phyloP scores from a whole-genome alignment of 495 filamentous ascomycete genomes.

The Pseudevernia furfuracea region DNA sequence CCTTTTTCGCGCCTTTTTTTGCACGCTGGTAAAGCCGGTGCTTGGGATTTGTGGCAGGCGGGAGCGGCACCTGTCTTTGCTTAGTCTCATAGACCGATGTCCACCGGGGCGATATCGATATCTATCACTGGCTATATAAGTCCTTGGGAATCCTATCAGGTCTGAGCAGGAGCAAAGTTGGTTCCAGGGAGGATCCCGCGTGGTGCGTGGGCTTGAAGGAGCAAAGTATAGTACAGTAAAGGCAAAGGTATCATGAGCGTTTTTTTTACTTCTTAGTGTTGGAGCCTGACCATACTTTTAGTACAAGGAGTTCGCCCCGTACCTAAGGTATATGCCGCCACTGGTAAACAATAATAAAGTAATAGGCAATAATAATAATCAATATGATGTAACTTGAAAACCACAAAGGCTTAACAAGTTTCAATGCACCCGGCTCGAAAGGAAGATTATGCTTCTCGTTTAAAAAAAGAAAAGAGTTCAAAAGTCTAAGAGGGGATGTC shows the following conservation, averaged over 20 bases:
- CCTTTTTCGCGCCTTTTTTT: slow-evolving; percentile 25
- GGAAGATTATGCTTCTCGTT: neutral
- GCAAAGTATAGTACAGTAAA: neutral
- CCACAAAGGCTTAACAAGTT: no score
- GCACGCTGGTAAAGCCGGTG: slow-evolving; percentile 18
- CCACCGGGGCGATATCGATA: no score
- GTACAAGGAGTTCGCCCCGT: slow-evolving; percentile 6
- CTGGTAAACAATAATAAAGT: neutral
- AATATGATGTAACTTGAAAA: no score
- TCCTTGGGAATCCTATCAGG: no score
- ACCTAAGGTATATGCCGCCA: slow-evolving; percentile 1
- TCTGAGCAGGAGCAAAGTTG: no score
- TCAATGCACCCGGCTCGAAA: neutral
- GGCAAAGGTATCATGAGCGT: neutral
- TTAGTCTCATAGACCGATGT: neutral
- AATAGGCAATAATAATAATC: no score
- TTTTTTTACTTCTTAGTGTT: slow-evolving; percentile 4
- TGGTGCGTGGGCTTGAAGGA: neutral
- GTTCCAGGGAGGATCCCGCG: neutral
- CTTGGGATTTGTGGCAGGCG: slow-evolving; percentile 21
- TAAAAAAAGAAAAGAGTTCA: neutral
- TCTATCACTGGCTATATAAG: no score
- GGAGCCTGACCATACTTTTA: slow-evolving; percentile 11
- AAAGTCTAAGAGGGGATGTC: neutral
- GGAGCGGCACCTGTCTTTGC: slow-evolving; percentile 20